Percentiles rank a stretch among this genome's conserved stretches.
phyloP scores from a whole-genome alignment of 225 moss, liverwort and hornwort genomes.

The Climacium dendroides region DNA sequence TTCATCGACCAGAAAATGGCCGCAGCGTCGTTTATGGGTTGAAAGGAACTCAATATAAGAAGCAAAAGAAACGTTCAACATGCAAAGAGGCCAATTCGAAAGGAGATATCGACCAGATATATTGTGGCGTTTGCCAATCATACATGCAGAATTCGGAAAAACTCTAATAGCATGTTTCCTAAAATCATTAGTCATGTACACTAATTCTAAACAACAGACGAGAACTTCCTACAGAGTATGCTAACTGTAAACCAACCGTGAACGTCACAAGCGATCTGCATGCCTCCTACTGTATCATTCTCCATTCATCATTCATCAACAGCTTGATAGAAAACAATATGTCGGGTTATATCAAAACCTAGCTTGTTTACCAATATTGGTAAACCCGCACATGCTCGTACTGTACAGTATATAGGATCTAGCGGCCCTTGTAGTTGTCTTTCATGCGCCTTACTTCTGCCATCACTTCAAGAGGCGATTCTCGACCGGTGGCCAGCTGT shows the following conservation, averaged over 20 bases:
- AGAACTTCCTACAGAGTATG: not conserved
- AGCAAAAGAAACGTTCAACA: not conserved
- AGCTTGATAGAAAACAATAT: not conserved
- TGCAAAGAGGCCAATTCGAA: not conserved
- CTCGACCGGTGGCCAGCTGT: constrained; percentile 40
- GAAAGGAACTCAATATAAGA: not conserved
- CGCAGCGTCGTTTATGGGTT: too few species aligned
- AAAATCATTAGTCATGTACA: not conserved
- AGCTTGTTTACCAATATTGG: not conserved
- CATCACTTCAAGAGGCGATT: constrained; percentile 41
- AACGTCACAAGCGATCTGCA: not conserved
- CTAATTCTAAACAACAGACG: not conserved
- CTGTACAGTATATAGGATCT: not conserved
- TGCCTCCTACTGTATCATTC: not conserved
- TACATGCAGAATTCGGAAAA: not conserved
- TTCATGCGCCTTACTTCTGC: constrained; percentile 48
- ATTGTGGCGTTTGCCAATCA: not conserved
- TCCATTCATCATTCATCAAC: not conserved
- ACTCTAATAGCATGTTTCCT: not conserved
- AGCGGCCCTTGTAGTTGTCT: constrained; percentile 38
- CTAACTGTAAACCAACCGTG: not conserved
- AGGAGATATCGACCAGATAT: not conserved
- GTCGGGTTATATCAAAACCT: not conserved
- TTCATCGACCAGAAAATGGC: too few species aligned
- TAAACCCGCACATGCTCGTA: not conserved